Percentiles rank a stretch among this genome's conserved stretches.
phyloP scores from a whole-genome alignment of 257 asterid genomes.

The Solanum arcanum region DNA sequence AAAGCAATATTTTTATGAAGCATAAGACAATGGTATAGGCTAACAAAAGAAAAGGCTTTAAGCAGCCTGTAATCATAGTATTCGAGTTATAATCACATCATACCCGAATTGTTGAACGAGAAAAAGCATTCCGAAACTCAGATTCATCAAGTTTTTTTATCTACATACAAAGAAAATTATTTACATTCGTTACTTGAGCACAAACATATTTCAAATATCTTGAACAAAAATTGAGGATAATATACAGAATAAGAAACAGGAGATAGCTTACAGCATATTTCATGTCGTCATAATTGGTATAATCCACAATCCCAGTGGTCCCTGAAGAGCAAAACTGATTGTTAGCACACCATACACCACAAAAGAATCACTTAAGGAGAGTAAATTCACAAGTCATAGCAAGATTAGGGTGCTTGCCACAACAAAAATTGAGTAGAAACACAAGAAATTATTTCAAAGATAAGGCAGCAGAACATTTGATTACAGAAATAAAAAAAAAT shows the following conservation, averaged over 20 bases:
- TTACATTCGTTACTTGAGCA: background rate
- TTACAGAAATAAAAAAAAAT: background rate
- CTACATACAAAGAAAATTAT: conserved; percentile 19
- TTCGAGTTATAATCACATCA: background rate
- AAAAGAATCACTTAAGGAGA: background rate
- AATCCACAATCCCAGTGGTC: conserved; percentile 86
- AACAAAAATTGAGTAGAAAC: background rate
- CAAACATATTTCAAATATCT: background rate
- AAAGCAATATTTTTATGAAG: background rate
- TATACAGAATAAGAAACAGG: background rate
- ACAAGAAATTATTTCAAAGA: background rate
- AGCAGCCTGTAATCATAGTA: background rate
- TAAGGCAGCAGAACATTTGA: background rate
- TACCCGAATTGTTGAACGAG: conserved; percentile 75
- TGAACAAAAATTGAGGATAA: background rate
- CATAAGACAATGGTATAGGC: background rate
- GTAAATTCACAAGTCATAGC: background rate
- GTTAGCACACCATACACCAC: background rate
- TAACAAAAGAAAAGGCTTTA: background rate
- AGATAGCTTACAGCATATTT: conserved; percentile 66
- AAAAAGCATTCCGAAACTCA: conserved; percentile 85
- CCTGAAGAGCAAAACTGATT: conserved; percentile 30
- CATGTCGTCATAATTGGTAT: conserved; percentile 80
- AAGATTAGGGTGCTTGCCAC: background rate
- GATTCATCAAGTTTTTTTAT: conserved; percentile 88